phyloP scores from a whole-genome alignment of 129 eudicot genomes.

The Erigeron canadensis region DNA sequence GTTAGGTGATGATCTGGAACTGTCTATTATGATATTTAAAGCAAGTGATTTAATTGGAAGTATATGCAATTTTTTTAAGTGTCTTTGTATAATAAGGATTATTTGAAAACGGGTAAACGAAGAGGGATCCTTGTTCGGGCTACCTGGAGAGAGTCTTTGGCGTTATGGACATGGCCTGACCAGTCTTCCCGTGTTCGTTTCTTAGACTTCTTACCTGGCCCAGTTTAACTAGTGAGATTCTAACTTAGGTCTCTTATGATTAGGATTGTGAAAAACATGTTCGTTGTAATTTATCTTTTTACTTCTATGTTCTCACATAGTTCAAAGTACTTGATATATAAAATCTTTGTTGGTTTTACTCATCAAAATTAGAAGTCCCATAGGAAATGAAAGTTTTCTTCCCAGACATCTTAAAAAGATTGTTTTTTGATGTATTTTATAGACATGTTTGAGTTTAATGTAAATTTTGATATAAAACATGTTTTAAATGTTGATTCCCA shows the following conservation, averaged over 20 bases:
- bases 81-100: constrained; percentile 6
- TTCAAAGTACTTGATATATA: not conserved
- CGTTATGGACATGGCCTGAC: too few species aligned
- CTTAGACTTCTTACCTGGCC: too few species aligned
- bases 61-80: constrained; percentile 4
- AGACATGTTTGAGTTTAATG: not conserved
- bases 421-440: not conserved
- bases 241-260: too few species aligned
- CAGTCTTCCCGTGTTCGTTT: too few species aligned
- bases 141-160: too few species aligned
- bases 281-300: not conserved
- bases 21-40: constrained; percentile 14
- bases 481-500: not conserved
- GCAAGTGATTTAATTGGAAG: not conserved
- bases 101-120: not conserved
- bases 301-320: not conserved
- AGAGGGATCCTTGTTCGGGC: too few species aligned
- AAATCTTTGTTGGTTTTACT: constrained; percentile 11
- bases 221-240: too few species aligned
- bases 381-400: not conserved
- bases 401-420: not conserved
- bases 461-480: constrained; percentile 1
- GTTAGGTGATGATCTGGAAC: constrained; percentile 37
- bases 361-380: too few species aligned
- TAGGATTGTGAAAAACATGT: not conserved